These are phyloP conservation scores for Exophiala sp. DNA, from an alignment of 2,329 filamentous ascomycete genomes.

Conservation along the genomic window DNA sequence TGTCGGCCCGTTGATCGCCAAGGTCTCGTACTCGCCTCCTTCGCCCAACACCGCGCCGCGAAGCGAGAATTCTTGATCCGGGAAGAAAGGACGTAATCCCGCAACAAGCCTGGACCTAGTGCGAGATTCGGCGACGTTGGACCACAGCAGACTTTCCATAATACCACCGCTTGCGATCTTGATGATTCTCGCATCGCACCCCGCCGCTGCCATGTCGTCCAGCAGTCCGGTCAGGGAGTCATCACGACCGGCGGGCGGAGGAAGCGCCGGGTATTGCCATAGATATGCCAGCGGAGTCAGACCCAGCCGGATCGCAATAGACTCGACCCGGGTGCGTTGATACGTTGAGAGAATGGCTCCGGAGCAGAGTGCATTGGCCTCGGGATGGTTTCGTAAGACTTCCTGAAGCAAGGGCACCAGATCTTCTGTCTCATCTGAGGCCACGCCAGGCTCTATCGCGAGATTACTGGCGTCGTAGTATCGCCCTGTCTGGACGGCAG, in stretches of 20 bases:
- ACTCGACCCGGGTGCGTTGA: slow-evolving; percentile 92
- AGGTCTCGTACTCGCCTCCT: slow-evolving; percentile 92
- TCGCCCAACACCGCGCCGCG: slow-evolving; percentile 76
- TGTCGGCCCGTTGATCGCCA: slow-evolving; percentile 73
- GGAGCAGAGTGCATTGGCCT: slow-evolving; percentile 78
- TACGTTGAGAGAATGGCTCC: slow-evolving; percentile 94
- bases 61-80: slow-evolving; percentile 41
- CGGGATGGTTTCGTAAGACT: slow-evolving; percentile 64
- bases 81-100: slow-evolving; percentile 54
- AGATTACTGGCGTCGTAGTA: slow-evolving; percentile 54
- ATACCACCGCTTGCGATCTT: slow-evolving; percentile 91
- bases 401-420: slow-evolving; percentile 67
- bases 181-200: slow-evolving; percentile 82
- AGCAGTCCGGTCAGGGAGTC: slow-evolving; percentile 50
- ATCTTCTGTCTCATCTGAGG: slow-evolving; percentile 77
- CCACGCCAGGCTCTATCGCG: not conserved
- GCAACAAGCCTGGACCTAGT: slow-evolving; percentile 46
- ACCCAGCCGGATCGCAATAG: slow-evolving; percentile 76
- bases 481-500: slow-evolving; percentile 61
- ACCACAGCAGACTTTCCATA: slow-evolving; percentile 73
- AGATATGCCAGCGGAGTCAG: slow-evolving; percentile 78
- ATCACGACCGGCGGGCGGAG: slow-evolving; percentile 39
- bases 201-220: slow-evolving; percentile 70
- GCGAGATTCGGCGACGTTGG: slow-evolving; percentile 59
- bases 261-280: slow-evolving; percentile 81